Percentiles rank a stretch among this genome's conserved stretches.
phyloP scores from a whole-genome alignment of 2,329 filamentous ascomycete genomes.

The Knufia petricola region DNA sequence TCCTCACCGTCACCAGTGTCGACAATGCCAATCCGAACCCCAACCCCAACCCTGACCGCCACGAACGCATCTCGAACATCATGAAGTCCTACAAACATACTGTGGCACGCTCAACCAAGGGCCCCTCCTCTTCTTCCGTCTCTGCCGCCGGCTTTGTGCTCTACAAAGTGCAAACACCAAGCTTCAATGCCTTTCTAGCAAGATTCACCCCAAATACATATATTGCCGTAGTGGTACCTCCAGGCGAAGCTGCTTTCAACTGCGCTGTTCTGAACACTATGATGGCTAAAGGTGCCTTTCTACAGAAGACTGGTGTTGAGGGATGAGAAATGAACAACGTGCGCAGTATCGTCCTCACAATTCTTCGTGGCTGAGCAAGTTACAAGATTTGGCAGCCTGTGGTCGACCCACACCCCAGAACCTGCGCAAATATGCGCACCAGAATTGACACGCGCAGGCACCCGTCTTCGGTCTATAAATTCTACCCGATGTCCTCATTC shows the following conservation, averaged over 20 bases:
- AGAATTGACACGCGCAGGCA: too few relatives aligned
- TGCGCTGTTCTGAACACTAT: conserved; percentile 82
- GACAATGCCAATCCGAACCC: conserved; percentile 37
- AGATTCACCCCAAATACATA: conserved; percentile 98
- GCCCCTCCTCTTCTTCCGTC: conserved; percentile 27
- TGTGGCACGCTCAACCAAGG: conserved; percentile 36
- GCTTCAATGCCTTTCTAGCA: conserved; percentile 87
- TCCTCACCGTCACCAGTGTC: conserved; percentile 90
- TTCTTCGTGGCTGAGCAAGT: too few relatives aligned
- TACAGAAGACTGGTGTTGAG: conserved; percentile 32
- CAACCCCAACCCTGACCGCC: conserved; percentile 86
- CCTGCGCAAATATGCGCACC: too few relatives aligned
- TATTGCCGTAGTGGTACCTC: conserved; percentile 81
- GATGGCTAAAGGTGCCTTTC: conserved; percentile 73
- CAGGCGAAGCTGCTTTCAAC: conserved; percentile 85
- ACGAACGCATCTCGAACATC: conserved; percentile 92
- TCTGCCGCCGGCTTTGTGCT: conserved; percentile 35
- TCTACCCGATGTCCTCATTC: too few relatives aligned
- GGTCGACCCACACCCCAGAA: too few relatives aligned
- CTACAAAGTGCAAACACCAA: conserved; percentile 42
- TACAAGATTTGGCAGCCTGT: too few relatives aligned
- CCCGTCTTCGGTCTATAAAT: too few relatives aligned
- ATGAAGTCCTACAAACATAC: conserved; percentile 97
- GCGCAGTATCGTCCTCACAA: too few relatives aligned
- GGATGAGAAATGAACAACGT: too few relatives aligned